Base-by-base conservation (phyloP, 805 yeast species). In the Kuraishia molischiana region DNA sequence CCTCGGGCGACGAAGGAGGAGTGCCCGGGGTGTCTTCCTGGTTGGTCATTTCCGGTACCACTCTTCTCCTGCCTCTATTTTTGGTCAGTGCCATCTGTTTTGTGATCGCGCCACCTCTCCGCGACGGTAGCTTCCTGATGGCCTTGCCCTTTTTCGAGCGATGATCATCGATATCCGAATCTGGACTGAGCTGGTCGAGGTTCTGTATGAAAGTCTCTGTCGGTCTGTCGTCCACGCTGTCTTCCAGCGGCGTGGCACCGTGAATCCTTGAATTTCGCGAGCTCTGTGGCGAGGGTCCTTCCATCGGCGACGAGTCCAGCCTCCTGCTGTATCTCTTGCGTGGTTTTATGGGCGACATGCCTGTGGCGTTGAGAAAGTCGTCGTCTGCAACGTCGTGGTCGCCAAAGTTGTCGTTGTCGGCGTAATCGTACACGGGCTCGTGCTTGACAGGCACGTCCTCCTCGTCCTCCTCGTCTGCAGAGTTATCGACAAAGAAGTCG, bases 401-500 rank as follows among this genome's bases (percentile, higher is more conserved):
- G 10, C 10, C 10, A 8, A 22, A 8, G 8, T 22, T 11, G 11
- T 11, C 11, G 26, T 8, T 13, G 10, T 18, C 18, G 10, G 19
- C 32, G 10, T 29, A 18, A 17, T 29, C 19, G 19, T 17, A 15
- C n/a, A n/a, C n/a, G 6, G 8, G 10, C 19, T 29, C 19, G 10
- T 18, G 8, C 32, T 8, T 13, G 10, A 15, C 19, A 18, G 32
- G 6, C 8, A n/a, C 5, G 35, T 20, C 35, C 5, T 32, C 26
- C 14, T 19, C 24, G 5, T 32, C 35, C 5, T 32, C 35, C 6
- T 21, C 26, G 22, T 32, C 35, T 26, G 32, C 35, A 33, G 39
- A 44, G 26, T 34, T 34, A 20, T 34, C 31, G 19, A 32, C 13
- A 38, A 79, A 81, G 53, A 79, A 81, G 39, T 79, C 86, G 44